These are phyloP conservation scores for Pyrenochaeta sp. DNA, from an alignment of 2,329 filamentous ascomycete genomes.

Conservation along the genomic window DNA sequence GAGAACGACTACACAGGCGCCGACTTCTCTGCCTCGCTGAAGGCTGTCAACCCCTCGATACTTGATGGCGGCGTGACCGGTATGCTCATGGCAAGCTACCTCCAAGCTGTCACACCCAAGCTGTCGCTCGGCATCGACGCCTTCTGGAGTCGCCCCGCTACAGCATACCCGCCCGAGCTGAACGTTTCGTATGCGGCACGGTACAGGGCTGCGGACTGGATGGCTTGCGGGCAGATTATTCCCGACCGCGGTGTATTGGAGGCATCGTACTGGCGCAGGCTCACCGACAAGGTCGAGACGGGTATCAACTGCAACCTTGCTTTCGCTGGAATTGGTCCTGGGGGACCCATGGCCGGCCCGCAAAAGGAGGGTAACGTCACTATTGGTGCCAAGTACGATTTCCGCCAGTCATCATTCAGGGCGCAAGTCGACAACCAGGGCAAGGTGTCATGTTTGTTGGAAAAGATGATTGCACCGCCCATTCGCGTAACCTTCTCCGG, in stretches of 20 bases:
- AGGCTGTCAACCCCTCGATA: constrained; percentile 93
- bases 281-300: constrained; percentile 95
- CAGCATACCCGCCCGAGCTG: constrained; percentile 88
- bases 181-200: constrained; percentile 87
- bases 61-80: constrained; percentile 93
- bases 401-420: constrained; percentile 92
- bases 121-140: constrained; percentile 90
- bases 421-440: constrained; percentile 95
- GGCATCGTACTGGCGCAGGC: constrained; percentile 90
- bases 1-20: constrained; percentile 94
- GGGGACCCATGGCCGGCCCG: constrained; percentile 70
- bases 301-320: constrained; percentile 94
- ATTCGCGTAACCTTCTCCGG: constrained; percentile 95
- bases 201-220: constrained; percentile 93
- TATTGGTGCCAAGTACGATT: constrained; percentile 97
- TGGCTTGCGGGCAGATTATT: constrained; percentile 88
- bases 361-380: constrained; percentile 90
- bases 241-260: constrained; percentile 82
- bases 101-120: constrained; percentile 89
- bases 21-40: constrained; percentile 93
- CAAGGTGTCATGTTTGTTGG: constrained; percentile 89
- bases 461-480: constrained; percentile 93
- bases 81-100: constrained; percentile 94
- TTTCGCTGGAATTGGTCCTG: constrained; percentile 69
- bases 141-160: constrained; percentile 88